Base-by-base conservation (phyloP, 2,329 filamentous ascomycete species). In the Dothideomycetidae sp. region DNA sequence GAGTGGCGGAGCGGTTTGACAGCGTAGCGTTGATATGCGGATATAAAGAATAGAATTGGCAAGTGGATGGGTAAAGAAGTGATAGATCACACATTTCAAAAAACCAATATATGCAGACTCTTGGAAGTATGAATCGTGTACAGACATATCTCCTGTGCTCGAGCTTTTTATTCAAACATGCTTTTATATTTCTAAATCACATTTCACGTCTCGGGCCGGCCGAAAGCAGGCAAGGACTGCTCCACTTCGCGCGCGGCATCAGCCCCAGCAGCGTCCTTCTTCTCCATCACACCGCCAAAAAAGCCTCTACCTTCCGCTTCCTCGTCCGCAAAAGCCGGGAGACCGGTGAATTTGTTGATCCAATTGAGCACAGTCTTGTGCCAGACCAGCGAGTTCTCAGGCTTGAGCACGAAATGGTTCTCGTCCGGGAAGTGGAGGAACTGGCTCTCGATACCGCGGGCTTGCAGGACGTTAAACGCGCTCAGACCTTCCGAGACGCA, bases 381-480 rank as follows among this genome's bases (percentile, higher is more conserved):
- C 90, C 90, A 96, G 13, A 92, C 69, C 12, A 94, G 62, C 3
- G 77, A 81, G 56, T 96, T 96, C 59, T 94, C 88, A 0, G 80
- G 82, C 55, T 93, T 93, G 37, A 93, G 53, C 3, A 94, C 85
- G 83, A 83, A 80, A 49, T 81, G 77, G 35, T 76, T 74, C 57
- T 84, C 79, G 51, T 82, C 84, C 0, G 83, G 81, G 53, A 93
- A 93, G 13, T 75, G 78, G 46, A 93, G 53, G 46, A 93, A 73
- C 46, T 78, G 75, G 55, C 81, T 90, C 13, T 81, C 76, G 1
- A 93, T 69, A 0, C 75, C 75, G 36, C 71, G 70, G 15, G 74
- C 71, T 59, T 93, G 85, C 18, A 93, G 63, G 5, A 85, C 77
- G 46, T 93, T 92, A 62, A 93, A 93, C 36, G 83, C 80, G 2